Conservation (phyloP, 2,329 filamentous ascomycete species). For the Hymenotorrendiella dingleyae region DNA sequence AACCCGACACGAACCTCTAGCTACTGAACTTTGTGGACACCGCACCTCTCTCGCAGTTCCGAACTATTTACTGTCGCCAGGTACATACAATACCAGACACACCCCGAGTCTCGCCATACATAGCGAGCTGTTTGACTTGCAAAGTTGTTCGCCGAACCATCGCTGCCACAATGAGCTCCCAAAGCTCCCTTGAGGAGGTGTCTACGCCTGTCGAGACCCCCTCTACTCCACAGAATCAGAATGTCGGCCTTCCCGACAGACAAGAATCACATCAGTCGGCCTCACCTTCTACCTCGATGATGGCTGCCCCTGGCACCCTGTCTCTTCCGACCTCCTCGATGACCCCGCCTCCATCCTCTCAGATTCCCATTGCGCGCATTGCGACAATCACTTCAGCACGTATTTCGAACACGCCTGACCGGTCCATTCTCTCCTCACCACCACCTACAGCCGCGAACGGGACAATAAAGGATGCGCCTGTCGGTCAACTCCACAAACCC, state of each 20-base stretch:
- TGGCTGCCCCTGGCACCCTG: slow-evolving; percentile 28
- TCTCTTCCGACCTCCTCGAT: too few relatives aligned
- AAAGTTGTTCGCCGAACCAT: not conserved
- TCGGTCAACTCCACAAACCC: slow-evolving; percentile 29
- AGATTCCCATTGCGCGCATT: slow-evolving; percentile 35
- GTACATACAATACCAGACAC: too few relatives aligned
- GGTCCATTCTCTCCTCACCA: slow-evolving; percentile 23
- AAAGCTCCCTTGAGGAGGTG: slow-evolving; percentile 20
- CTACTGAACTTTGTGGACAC: too few relatives aligned
- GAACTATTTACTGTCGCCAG: too few relatives aligned
- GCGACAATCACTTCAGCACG: slow-evolving; percentile 5
- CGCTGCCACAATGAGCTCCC: slow-evolving; percentile 21
- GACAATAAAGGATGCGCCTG: slow-evolving; percentile 15
- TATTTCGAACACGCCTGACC: slow-evolving; percentile 16
- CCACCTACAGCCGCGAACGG: slow-evolving; percentile 24
- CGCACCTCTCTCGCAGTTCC: too few relatives aligned
- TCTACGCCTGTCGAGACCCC: slow-evolving; percentile 19
- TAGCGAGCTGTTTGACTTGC: too few relatives aligned
- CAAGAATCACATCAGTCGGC: slow-evolving; percentile 9
- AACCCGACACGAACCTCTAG: too few relatives aligned
- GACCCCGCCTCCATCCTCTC: slow-evolving; percentile 59
- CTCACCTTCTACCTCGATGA: slow-evolving; percentile 18
- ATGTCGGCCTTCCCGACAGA: slow-evolving; percentile 14
- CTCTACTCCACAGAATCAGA: slow-evolving; percentile 20
- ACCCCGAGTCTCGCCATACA: too few relatives aligned